Percentiles rank a stretch among this genome's conserved stretches.
phyloP scores from a whole-genome alignment of 225 moss, liverwort and hornwort genomes.

The Sphagnum tenellum region DNA sequence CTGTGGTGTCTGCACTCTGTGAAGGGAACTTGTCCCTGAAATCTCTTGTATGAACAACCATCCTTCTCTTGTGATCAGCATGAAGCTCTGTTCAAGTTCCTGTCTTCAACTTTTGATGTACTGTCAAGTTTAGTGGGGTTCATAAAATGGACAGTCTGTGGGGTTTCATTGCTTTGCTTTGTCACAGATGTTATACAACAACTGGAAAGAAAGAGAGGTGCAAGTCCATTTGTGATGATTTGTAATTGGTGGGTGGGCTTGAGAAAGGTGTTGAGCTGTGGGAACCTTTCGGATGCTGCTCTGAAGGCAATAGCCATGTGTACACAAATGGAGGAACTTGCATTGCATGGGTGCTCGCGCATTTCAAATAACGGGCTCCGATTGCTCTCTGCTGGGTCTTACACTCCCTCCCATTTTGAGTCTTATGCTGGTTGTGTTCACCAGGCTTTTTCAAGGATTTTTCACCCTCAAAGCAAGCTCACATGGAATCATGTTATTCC shows the following conservation, averaged over 20 bases:
- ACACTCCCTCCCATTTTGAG: not conserved
- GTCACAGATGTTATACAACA: too few species aligned
- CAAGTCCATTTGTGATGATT: too few species aligned
- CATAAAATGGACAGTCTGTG: too few species aligned
- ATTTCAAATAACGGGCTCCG: conserved; percentile 47
- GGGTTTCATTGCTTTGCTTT: too few species aligned
- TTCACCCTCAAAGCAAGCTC: not conserved
- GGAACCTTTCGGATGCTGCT: conserved; percentile 43
- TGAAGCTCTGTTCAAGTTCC: too few species aligned
- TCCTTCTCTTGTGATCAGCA: not conserved
- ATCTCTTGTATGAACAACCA: conserved; percentile 24
- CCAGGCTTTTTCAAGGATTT: not conserved
- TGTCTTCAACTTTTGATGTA: too few species aligned
- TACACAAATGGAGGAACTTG: conserved; percentile 57
- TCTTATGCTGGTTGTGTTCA: not conserved
- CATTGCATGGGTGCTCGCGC: conserved; percentile 58
- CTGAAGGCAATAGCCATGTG: conserved; percentile 43
- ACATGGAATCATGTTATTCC: too few species aligned
- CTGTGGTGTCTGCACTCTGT: conserved; percentile 42
- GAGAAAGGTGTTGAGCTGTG: conserved; percentile 39
- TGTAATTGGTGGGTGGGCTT: not conserved
- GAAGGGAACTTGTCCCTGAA: conserved; percentile 49
- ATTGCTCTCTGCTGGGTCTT: conserved; percentile 33
- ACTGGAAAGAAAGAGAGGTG: too few species aligned
- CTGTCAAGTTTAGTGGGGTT: too few species aligned